Conservation (phyloP, 805 yeast species). For the Brettanomyces sp. region DNA sequence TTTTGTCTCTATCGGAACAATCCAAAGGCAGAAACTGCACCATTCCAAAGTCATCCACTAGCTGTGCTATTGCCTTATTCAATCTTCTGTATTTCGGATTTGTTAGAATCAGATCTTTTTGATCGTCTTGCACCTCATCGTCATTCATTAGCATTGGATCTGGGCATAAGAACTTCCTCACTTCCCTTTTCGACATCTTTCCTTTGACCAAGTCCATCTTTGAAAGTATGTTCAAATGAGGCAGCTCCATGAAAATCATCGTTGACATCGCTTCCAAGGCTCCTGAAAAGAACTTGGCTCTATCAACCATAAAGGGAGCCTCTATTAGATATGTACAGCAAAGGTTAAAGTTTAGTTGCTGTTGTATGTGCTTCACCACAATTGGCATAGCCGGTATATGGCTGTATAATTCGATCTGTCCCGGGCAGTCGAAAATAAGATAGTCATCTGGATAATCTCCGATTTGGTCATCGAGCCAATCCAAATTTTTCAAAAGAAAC, state of each 20-base stretch:
- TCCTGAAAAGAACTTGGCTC: slow-evolving; percentile 89
- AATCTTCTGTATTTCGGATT: slow-evolving; percentile 59
- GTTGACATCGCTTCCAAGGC: slow-evolving; percentile 97
- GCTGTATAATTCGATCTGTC: slow-evolving; percentile 90
- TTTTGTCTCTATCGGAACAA: slow-evolving; percentile 46
- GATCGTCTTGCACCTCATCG: slow-evolving; percentile 18
- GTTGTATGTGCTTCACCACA: slow-evolving; percentile 75
- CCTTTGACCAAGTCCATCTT: slow-evolving; percentile 82
- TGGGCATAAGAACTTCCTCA: slow-evolving; percentile 82
- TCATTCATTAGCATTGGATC: slow-evolving; percentile 69
- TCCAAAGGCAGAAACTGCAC: slow-evolving; percentile 92
- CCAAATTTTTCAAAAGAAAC: slow-evolving; percentile 77
- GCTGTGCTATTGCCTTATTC: slow-evolving; percentile 74
- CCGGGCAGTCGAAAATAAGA: slow-evolving; percentile 92
- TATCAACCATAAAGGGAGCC: slow-evolving; percentile 88
- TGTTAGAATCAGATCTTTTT: slow-evolving; percentile 20
- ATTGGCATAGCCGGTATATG: slow-evolving; percentile 92
- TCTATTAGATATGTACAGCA: slow-evolving; percentile 92
- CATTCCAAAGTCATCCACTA: slow-evolving; percentile 98
- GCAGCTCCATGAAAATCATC: slow-evolving; percentile 89
- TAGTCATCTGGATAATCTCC: slow-evolving; percentile 95
- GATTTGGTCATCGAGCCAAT: slow-evolving; percentile 95
- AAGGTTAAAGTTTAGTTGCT: slow-evolving; percentile 69
- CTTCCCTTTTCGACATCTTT: slow-evolving; percentile 61
- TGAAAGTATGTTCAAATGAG: slow-evolving; percentile 85